A percentile compares a stretch with the other conserved stretches of the same genome.
Conservation (phyloP, 2,329 filamentous ascomycete species). For the Penicillium corylophilum region DNA sequence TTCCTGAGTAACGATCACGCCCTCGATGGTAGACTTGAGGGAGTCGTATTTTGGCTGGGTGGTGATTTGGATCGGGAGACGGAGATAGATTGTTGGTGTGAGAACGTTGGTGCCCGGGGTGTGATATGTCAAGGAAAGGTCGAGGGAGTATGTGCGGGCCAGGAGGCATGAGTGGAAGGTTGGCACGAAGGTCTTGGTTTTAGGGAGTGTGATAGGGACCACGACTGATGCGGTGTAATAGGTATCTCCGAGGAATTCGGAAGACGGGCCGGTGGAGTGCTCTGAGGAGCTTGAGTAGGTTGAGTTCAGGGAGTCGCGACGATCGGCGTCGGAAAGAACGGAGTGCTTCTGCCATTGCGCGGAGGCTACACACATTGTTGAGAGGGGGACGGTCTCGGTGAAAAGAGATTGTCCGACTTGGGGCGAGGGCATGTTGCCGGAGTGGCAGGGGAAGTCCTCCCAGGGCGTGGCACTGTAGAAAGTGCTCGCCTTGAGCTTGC, state of each 20-base stretch:
- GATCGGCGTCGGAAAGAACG: conserved; percentile 28
- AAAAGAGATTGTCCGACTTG: conserved; percentile 52
- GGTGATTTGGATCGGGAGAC: conserved; percentile 46
- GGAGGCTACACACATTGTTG: conserved; percentile 56
- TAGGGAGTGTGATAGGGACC: conserved; percentile 62
- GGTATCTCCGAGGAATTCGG: conserved; percentile 34
- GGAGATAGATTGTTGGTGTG: conserved; percentile 41
- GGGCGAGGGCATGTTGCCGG: conserved; percentile 39
- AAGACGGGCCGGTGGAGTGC: conserved; percentile 33
- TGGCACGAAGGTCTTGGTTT: conserved; percentile 62
- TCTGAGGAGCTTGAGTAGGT: conserved; percentile 22
- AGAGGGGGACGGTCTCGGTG: conserved; percentile 53
- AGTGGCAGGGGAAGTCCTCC: conserved; percentile 49
- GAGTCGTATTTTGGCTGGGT: conserved; percentile 18
- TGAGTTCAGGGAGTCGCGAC: conserved; percentile 30
- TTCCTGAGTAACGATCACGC: conserved; percentile 23
- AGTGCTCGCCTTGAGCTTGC: conserved; percentile 58
- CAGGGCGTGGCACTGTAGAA: conserved; percentile 57
- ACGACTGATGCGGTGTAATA: conserved; percentile 65
- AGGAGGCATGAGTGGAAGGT: conserved; percentile 69
- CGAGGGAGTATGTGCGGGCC: conserved; percentile 62
- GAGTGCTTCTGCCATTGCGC: conserved; percentile 57
- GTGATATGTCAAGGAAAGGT: conserved; percentile 57
- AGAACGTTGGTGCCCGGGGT: conserved; percentile 46
- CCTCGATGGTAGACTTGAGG: conserved; percentile 7